Percentiles rank a stretch among this genome's conserved stretches.
These are phyloP conservation scores for Aspergillus sp. DNA, from an alignment of 2,329 filamentous ascomycete genomes.

Conservation along the genomic window DNA sequence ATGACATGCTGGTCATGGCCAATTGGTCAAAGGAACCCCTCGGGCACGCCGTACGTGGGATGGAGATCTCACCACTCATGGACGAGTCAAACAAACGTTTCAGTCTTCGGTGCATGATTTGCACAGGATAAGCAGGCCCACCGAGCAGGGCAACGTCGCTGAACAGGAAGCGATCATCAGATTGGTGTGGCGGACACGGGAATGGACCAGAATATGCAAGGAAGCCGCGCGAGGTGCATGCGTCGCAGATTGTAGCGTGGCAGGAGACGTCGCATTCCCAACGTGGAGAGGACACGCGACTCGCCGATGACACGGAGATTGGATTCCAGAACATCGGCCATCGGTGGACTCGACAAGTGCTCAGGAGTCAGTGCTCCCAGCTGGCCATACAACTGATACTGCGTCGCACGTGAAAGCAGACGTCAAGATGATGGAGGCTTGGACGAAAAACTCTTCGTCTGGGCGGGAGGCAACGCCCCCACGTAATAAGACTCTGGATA, in stretches of 20 bases:
- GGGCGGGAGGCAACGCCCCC: neutral
- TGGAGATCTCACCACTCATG: no score
- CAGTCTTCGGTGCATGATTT: neutral
- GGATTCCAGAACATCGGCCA: neutral
- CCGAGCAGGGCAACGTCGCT: neutral
- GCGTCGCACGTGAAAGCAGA: neutral
- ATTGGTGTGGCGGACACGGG: neutral
- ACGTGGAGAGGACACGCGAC: neutral
- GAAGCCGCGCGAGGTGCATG: neutral
- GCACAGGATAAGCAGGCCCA: neutral
- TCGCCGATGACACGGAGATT: neutral
- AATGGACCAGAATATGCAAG: conserved; percentile 2
- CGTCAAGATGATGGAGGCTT: neutral
- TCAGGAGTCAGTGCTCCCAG: no score
- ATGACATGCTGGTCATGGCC: no score
- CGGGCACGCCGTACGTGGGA: no score
- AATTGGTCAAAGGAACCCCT: no score
- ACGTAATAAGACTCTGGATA: neutral
- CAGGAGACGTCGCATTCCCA: neutral
- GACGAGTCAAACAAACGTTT: no score
- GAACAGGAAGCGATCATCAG: neutral
- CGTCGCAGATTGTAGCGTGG: neutral
- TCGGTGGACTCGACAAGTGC: no score
- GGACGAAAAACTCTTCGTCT: neutral
- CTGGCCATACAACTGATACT: no score